phyloP scores from a whole-genome alignment of 83 land plant species.

The Isoetes engelmannii region DNA sequence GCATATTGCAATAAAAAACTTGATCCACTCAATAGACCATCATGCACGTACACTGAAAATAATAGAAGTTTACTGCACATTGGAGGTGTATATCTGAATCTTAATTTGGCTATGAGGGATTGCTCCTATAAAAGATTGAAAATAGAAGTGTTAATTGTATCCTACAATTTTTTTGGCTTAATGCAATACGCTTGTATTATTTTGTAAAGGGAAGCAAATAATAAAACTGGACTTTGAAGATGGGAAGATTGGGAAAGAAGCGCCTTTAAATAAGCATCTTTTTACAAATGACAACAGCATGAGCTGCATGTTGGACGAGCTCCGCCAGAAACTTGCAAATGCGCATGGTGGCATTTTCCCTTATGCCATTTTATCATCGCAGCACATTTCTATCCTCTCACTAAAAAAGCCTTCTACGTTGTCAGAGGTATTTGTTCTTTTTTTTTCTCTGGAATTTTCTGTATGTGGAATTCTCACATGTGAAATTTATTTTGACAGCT shows the following conservation, averaged over 20 bases:
- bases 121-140: background rate
- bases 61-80: background rate
- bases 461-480: no score
- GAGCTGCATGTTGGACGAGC: conserved; percentile 25
- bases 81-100: background rate
- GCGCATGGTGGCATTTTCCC: conserved; percentile 32
- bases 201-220: conserved; percentile 22
- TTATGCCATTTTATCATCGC: conserved; percentile 32
- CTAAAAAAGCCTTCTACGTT: conserved; percentile 22
- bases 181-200: background rate
- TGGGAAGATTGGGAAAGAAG: background rate
- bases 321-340: conserved; percentile 29
- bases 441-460: no score
- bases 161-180: background rate
- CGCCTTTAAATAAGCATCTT: background rate
- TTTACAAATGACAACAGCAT: conserved; percentile 13
- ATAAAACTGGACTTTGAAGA: conserved; percentile 22
- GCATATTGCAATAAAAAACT: no score
- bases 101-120: no score
- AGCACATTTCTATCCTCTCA: conserved; percentile 29
- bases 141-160: background rate
- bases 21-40: background rate
- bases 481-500: conserved; percentile 13
- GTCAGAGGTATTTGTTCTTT: conserved; percentile 13
- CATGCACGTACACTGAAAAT: background rate